Percentiles rank a stretch among this genome's conserved stretches.
These are phyloP conservation scores for Pelargonium australe DNA, from an alignment of 441 rosid genomes.

Conservation along the genomic window DNA sequence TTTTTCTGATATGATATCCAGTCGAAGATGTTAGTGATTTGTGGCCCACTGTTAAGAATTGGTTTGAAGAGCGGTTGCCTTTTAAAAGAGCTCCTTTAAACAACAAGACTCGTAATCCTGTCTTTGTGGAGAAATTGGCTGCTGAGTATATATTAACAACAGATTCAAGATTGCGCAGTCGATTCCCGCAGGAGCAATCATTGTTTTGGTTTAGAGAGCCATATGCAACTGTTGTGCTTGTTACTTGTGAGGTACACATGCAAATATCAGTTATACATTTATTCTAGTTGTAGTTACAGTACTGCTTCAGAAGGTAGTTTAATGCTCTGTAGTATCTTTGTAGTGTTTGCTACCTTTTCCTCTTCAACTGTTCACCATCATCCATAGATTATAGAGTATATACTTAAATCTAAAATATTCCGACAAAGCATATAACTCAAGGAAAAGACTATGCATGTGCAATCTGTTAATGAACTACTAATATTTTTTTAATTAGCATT, in stretches of 20 bases:
- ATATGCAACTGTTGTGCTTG: constrained; percentile 83
- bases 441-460: neutral
- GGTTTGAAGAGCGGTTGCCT: constrained; percentile 66
- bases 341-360: neutral
- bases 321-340: neutral
- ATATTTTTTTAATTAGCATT: too few relatives aligned
- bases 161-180: constrained; percentile 86
- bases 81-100: constrained; percentile 66
- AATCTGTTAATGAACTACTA: too few relatives aligned
- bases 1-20: constrained; percentile 27
- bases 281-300: neutral
- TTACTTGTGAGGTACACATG: constrained; percentile 81
- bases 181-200: constrained; percentile 85
- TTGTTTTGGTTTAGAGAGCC: constrained; percentile 93
- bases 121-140: constrained; percentile 63
- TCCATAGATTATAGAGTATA: neutral
- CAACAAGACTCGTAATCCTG: constrained; percentile 84
- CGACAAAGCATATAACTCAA: neutral
- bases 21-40: constrained; percentile 95
- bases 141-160: constrained; percentile 86
- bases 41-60: constrained; percentile 74
- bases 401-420: neutral
- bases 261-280: constrained; percentile 1
- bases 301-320: neutral
- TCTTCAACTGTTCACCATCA: neutral